phyloP scores from a whole-genome alignment of 2,329 filamentous ascomycete genomes.

The Stachybotrys echinatus region DNA sequence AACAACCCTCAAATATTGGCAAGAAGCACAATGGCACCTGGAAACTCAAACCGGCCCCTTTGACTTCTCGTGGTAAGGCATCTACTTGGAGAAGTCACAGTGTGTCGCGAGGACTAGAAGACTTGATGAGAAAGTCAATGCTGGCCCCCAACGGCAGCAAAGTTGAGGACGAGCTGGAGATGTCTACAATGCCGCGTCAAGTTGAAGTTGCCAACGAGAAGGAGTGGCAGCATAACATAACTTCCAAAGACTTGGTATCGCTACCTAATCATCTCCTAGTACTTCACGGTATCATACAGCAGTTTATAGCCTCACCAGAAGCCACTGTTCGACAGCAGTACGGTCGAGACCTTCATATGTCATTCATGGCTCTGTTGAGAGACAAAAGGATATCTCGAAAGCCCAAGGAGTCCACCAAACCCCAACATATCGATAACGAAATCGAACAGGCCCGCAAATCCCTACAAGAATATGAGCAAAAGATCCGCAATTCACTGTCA shows the following conservation, averaged over 20 bases:
- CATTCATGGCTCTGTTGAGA: slow-evolving; percentile 2
- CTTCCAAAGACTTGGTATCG: neutral
- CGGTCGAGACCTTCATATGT: slow-evolving; percentile 10
- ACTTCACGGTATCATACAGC: neutral
- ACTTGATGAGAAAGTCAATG: neutral
- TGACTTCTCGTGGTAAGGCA: neutral
- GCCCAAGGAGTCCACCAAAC: neutral
- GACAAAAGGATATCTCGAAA: neutral
- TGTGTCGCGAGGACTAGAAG: neutral
- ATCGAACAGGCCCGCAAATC: rapidly evolving
- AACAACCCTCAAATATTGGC: neutral
- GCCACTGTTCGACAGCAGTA: slow-evolving; percentile 8
- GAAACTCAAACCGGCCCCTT: neutral
- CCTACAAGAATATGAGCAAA: neutral
- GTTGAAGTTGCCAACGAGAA: neutral
- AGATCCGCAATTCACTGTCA: neutral
- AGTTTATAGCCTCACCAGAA: slow-evolving; percentile 4
- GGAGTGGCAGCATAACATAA: neutral
- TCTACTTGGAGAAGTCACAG: neutral
- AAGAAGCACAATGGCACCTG: neutral
- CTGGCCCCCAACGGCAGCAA: neutral
- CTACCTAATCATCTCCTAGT: neutral
- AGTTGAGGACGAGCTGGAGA: neutral
- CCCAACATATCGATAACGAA: neutral
- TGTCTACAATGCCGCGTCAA: neutral